phyloP scores from a whole-genome alignment of 768 basidiomycete genomes.

The Tylopilus plumbeoviolaceoides region DNA sequence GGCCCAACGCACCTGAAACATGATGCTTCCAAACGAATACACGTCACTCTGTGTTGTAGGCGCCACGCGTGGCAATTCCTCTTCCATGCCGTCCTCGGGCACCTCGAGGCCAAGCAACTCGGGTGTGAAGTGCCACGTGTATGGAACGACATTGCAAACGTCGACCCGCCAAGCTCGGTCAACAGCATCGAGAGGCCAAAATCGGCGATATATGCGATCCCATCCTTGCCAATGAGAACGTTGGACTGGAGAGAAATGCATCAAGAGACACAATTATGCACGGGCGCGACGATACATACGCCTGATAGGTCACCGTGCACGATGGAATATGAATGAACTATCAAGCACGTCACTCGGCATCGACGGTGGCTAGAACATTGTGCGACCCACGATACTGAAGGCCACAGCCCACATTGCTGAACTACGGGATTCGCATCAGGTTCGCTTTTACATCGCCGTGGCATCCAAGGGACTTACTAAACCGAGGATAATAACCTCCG shows the following conservation, averaged over 20 bases:
- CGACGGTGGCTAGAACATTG: background rate
- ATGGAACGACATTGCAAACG: background rate
- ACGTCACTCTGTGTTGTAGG: background rate
- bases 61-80: background rate
- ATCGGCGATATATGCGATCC: background rate
- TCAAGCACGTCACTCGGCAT: background rate
- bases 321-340: background rate
- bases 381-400: slow-evolving; percentile 2
- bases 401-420: background rate
- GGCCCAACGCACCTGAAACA: background rate
- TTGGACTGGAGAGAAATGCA: background rate
- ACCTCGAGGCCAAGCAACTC: background rate
- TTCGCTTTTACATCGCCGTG: too few relatives aligned
- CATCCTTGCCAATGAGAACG: background rate
- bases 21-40: slow-evolving; percentile 4
- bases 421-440: too few relatives aligned
- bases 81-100: background rate
- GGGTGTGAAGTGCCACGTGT: background rate
- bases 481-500: too few relatives aligned
- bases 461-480: too few relatives aligned
- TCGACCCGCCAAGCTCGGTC: background rate
- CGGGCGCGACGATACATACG: background rate
- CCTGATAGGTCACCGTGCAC: slow-evolving; percentile 11
- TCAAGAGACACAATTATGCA: too few relatives aligned
- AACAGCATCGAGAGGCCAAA: slow-evolving; percentile 7